Conservation (phyloP, 331 rosid genomes). For the Arachis monticola region DNA sequence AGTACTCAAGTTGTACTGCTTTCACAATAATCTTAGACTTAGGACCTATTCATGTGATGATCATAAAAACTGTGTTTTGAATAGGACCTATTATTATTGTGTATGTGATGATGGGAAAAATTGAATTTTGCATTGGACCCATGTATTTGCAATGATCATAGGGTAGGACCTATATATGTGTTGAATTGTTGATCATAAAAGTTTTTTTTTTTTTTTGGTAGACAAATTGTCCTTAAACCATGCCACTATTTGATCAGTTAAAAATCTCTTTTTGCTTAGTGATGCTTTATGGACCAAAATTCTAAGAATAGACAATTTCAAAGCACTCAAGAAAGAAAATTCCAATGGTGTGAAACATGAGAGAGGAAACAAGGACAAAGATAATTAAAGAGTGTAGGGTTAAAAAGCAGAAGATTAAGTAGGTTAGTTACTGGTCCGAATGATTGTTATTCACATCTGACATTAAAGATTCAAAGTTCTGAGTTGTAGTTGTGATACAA, state of each 20-base stretch:
- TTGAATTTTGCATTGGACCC: neutral
- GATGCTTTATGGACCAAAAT: constrained; percentile 26
- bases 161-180: neutral
- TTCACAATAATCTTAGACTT: constrained; percentile 9
- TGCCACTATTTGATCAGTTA: neutral
- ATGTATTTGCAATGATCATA: neutral
- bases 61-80: constrained; percentile 33
- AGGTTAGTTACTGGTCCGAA: neutral
- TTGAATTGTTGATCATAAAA: neutral
- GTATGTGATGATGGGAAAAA: neutral
- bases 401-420: too few relatives aligned
- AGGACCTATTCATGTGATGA: constrained; percentile 28
- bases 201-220: neutral
- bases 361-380: constrained; percentile 26
- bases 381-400: neutral
- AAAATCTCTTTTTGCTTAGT: constrained; percentile 25
- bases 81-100: neutral
- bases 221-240: constrained; percentile 19
- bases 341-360: constrained; percentile 10
- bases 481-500: neutral
- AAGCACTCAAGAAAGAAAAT: constrained; percentile 5
- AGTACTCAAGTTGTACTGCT: constrained; percentile 18
- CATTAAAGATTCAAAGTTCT: neutral
- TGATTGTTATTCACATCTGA: constrained; percentile 19
- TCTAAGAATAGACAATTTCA: constrained; percentile 7